Evolutionary conservation across 139 green algal genomes (phyloP), one percentile per base, ranked within the genome.

Genomic region (Micromonas pusilla): DNA sequence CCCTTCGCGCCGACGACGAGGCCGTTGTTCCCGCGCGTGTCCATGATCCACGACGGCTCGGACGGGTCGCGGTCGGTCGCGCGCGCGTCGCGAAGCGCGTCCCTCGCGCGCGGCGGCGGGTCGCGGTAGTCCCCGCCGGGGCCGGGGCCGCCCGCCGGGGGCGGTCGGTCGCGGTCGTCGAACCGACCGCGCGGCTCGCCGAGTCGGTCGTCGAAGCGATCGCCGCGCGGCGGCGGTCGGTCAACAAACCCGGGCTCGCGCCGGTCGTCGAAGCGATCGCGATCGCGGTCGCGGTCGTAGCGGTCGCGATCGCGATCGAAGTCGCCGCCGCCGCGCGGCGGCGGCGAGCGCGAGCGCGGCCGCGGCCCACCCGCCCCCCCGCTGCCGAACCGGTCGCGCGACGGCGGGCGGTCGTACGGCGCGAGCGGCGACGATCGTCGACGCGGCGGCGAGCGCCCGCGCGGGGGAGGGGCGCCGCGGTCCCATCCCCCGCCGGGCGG

Each of bases 11-110:
- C 68, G 23, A 75, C 68, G 23, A 75, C 37, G n/a, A 75, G 30
- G 38, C 68, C 68, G 68, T 75, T 75, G 68, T 75, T 75, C 19
- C 68, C 68, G 21, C 53, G n/a, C 1, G 68, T 75, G 37, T 75
- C 38, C 37, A 75, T 62, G 1, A 75, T 9, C 45, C 45, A 57
- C 45, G 9, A 9, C 9, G 45, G 9, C 9, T 16, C 45, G 9
- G 45, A 9, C 45, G 45, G 45, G 45, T 57, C 45, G 45, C 16
- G 45, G 45, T 57, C 45, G n/a, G n/a, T n/a, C n/a, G n/a, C n/a
- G n/a, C n/a, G n/a, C n/a, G n/a, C n/a, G n/a, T n/a, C n/a, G n/a
- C n/a, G n/a, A n/a, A n/a, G n/a, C n/a, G n/a, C n/a, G n/a, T n/a
- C n/a, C n/a, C 45, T 57, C 9, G 45, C 45, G 45, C 45, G 45